Evolutionary conservation across 2,329 filamentous ascomycete species (phyloP), one percentile per base, ranked within the genome.

Genomic region (Botrytis hyacinthi): DNA sequence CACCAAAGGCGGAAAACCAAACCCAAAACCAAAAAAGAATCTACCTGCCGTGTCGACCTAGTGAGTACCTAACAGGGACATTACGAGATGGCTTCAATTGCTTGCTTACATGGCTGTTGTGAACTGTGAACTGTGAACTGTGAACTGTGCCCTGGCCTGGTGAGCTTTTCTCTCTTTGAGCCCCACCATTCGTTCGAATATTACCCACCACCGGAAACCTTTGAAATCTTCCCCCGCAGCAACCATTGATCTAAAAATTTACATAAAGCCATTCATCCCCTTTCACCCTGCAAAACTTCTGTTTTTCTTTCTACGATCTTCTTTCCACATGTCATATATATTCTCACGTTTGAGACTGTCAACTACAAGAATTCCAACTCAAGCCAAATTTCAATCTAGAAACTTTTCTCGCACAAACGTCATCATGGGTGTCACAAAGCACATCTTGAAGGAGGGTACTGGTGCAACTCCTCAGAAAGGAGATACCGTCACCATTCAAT

Each of bases 401-500:
- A 75, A 61, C 67, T 81, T 81, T 70, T 76, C 80, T 37, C 57
- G 54, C 57, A 81, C 80, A 71, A 54, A 78, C 75, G 77, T 77
- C 76, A 80, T 57, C 77, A 94, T 94, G 92, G 91, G 87, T 82
- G 93, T 97, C 80, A 87, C 85, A 74, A 97, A 94, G 86, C 87
- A 86, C 68, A 83, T 88, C 76, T 82, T 91, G 78, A 80, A 84
- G 51, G 83, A 87, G 76, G 95, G 95, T 80, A 87, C 87, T 80
- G 86, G 87, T 73, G 85, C 83, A 7, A 61, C 7, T 77, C 93
- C 95, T 73, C 81, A 84, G 77, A 79, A 81, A 26, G 92, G 93
- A 77, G 90, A 98, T 82, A 89, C 84, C 40, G 93, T 98, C 80
- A 89, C 88, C 80, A 97, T 98, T 81, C 90, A 96, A 84, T 98